These are phyloP conservation scores for Cornus kousa DNA, from an alignment of 148 eudicot genomes.

Conservation along the genomic window DNA sequence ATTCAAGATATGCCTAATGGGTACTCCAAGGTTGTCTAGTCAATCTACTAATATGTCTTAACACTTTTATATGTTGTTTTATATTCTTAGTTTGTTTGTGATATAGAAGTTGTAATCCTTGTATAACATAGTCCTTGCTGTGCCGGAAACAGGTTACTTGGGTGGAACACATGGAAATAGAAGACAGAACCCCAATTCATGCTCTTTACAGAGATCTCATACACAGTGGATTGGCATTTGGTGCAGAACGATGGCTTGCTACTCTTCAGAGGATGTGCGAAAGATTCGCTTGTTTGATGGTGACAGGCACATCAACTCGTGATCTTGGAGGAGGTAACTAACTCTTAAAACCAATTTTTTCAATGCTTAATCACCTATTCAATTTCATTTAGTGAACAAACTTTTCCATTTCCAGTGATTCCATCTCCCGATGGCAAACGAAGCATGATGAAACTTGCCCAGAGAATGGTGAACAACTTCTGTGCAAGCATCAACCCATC, in stretches of 20 bases:
- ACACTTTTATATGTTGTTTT: not conserved
- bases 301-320: slow-evolving; percentile 32
- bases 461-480: slow-evolving; percentile 48
- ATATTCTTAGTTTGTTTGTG: not conserved
- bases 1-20: slow-evolving; percentile 69
- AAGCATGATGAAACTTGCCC: slow-evolving; percentile 60
- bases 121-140: not conserved
- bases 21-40: slow-evolving; percentile 42
- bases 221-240: slow-evolving; percentile 53
- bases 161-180: slow-evolving; percentile 69
- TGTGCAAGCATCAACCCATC: slow-evolving; percentile 47
- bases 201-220: slow-evolving; percentile 44
- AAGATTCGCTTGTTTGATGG: slow-evolving; percentile 47
- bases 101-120: not conserved
- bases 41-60: not conserved
- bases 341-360: not conserved
- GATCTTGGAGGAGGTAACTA: slow-evolving; percentile 54
- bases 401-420: slow-evolving; percentile 24
- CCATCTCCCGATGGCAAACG: slow-evolving; percentile 51
- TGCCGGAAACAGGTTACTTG: slow-evolving; percentile 52
- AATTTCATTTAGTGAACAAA: not conserved
- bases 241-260: slow-evolving; percentile 72
- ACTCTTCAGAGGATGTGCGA: slow-evolving; percentile 61
- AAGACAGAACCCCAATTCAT: slow-evolving; percentile 40
- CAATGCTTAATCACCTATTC: not conserved